Conservation (phyloP, 495 filamentous ascomycete genomes). For the Aspergillus carlsbadensis region DNA sequence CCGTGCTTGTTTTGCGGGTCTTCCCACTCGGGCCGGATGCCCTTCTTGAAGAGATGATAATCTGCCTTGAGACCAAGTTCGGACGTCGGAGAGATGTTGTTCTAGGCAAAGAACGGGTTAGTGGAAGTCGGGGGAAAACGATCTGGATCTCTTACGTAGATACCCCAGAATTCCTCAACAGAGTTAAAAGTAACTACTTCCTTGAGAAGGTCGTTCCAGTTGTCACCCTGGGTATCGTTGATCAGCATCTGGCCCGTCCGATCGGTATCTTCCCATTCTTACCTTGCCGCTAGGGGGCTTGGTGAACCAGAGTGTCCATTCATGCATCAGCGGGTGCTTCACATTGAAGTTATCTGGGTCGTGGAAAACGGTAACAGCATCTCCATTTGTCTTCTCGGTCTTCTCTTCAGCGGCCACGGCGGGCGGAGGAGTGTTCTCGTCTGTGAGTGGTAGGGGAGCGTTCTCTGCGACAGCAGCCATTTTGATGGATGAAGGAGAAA, state of each 20-base stretch:
- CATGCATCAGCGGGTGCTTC: slow-evolving; percentile 93
- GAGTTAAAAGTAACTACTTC: slow-evolving; percentile 98
- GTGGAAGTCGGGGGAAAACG: background rate
- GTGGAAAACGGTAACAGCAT: slow-evolving; percentile 89
- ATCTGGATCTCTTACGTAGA: slow-evolving; percentile 71
- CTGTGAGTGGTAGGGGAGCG: slow-evolving; percentile 34
- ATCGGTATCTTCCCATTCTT: slow-evolving; percentile 18
- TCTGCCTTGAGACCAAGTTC: slow-evolving; percentile 96
- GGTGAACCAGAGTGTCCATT: slow-evolving; percentile 99
- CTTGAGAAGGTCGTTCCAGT: slow-evolving; percentile 98
- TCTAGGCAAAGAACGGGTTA: slow-evolving; percentile 52
- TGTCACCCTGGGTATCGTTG: slow-evolving; percentile 68
- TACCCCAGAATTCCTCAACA: slow-evolving; percentile 99
- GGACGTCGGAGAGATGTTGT: slow-evolving; percentile 96
- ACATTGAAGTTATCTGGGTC: slow-evolving; percentile 98
- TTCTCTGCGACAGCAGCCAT: slow-evolving; percentile 49
- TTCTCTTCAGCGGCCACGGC: slow-evolving; percentile 27
- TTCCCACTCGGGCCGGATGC: slow-evolving; percentile 97
- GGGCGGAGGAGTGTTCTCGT: slow-evolving; percentile 42
- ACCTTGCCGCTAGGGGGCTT: slow-evolving; percentile 98
- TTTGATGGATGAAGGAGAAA: slow-evolving; percentile 16
- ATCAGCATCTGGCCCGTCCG: slow-evolving; percentile 20
- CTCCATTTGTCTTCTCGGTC: slow-evolving; percentile 41
- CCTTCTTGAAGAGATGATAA: slow-evolving; percentile 98
- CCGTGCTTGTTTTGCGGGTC: slow-evolving; percentile 97